A percentile compares a stretch with the other conserved stretches of the same genome.
phyloP scores from a whole-genome alignment of 768 basidiomycete species.

The Neoboletus subvelutipes region DNA sequence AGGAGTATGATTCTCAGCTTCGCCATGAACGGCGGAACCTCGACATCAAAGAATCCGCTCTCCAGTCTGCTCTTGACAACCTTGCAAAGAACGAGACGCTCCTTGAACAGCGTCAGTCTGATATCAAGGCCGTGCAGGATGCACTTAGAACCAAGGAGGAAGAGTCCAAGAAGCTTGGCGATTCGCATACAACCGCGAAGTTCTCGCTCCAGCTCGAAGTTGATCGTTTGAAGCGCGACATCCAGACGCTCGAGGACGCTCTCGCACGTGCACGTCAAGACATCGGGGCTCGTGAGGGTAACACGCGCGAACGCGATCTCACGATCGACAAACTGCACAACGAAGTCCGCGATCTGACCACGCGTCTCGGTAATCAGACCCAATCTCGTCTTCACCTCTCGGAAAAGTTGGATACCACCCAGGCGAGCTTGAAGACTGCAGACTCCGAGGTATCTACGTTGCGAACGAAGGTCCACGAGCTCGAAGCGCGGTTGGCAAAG shows the following conservation, averaged over 20 bases:
- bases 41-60: slow-evolving; percentile 68
- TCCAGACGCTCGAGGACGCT: slow-evolving; percentile 79
- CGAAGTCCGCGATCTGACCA: slow-evolving; percentile 78
- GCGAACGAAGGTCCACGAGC: slow-evolving; percentile 62
- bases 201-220: slow-evolving; percentile 90
- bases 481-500: slow-evolving; percentile 79
- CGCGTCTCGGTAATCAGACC: slow-evolving; percentile 78
- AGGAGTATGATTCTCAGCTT: slow-evolving; percentile 60
- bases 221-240: slow-evolving; percentile 81
- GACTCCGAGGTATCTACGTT: slow-evolving; percentile 66
- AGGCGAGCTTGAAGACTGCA: slow-evolving; percentile 57
- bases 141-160: slow-evolving; percentile 70
- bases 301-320: slow-evolving; percentile 66
- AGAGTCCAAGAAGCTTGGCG: slow-evolving; percentile 78
- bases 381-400: slow-evolving; percentile 83
- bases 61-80: slow-evolving; percentile 62
- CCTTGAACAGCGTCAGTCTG: slow-evolving; percentile 70
- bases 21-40: slow-evolving; percentile 60
- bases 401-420: slow-evolving; percentile 82
- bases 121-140: slow-evolving; percentile 69
- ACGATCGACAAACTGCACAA: slow-evolving; percentile 73
- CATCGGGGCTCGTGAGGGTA: slow-evolving; percentile 62
- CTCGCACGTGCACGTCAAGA: slow-evolving; percentile 69
- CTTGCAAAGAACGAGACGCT: slow-evolving; percentile 61
- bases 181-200: slow-evolving; percentile 77